phyloP scores from a whole-genome alignment of 495 filamentous ascomycete species.

The Neurospora sp. region DNA sequence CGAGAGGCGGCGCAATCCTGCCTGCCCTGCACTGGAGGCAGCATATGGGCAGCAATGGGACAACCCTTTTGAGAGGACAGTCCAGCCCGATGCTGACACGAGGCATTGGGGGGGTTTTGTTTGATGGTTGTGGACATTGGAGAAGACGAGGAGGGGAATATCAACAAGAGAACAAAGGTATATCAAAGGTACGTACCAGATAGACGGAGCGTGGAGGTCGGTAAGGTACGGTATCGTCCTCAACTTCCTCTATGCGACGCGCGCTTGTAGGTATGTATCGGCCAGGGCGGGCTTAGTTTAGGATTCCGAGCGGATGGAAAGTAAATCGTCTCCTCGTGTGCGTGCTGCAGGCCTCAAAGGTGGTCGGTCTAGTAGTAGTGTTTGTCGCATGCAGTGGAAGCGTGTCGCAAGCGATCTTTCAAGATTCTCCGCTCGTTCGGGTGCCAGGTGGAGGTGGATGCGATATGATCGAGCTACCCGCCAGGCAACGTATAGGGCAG shows the following conservation, averaged over 20 bases:
- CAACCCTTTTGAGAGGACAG: not conserved
- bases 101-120: not conserved
- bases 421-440: not conserved
- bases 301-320: not conserved
- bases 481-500: not conserved
- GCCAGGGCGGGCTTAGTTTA: not conserved
- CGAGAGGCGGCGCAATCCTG: constrained; percentile 15
- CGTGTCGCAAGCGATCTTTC: not conserved
- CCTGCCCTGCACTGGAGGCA: too few relatives aligned
- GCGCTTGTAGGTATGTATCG: not conserved
- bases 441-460: not conserved
- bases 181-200: not conserved
- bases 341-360: not conserved
- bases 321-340: not conserved
- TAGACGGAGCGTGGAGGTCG: not conserved
- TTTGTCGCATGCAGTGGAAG: not conserved
- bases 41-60: not conserved
- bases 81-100: not conserved
- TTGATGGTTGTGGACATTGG: too few relatives aligned
- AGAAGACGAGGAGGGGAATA: too few relatives aligned
- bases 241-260: not conserved
- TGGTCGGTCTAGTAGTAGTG: not conserved
- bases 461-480: not conserved
- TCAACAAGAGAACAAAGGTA: too few relatives aligned
- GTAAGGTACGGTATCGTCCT: not conserved